A percentile compares a stretch with the other conserved stretches of the same genome.
Conservation (phyloP, 495 filamentous ascomycete species). For the Evernia prunastri region DNA sequence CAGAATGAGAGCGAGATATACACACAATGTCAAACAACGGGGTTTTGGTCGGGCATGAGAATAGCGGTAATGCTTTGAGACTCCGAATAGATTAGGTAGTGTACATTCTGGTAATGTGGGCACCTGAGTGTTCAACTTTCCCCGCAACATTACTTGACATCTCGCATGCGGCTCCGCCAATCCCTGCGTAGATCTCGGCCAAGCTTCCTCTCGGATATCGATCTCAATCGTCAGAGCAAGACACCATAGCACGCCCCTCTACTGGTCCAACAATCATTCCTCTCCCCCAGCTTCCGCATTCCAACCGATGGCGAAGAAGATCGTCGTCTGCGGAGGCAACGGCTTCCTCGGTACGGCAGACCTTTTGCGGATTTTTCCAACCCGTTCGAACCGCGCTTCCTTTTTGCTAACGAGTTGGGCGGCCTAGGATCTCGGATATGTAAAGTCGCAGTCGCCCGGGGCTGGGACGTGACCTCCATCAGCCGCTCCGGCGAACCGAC, state of each 20-base stretch:
- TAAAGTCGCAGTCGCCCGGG: constrained; percentile 70
- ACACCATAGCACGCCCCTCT: too few relatives aligned
- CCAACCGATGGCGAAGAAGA: constrained; percentile 31
- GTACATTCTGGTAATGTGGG: too few relatives aligned
- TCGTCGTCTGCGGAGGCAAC: constrained; percentile 88
- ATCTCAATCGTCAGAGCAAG: too few relatives aligned
- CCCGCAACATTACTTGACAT: background rate
- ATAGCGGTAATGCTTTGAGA: background rate
- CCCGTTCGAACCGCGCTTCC: background rate
- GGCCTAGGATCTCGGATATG: constrained; percentile 73
- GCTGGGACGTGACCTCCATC: constrained; percentile 85
- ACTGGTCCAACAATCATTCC: too few relatives aligned
- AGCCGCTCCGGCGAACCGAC: constrained; percentile 84
- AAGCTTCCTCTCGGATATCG: constrained; percentile 8
- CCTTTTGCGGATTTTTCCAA: constrained; percentile 20
- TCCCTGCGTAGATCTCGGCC: constrained; percentile 15
- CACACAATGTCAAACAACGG: background rate
- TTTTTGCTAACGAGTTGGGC: constrained; percentile 12
- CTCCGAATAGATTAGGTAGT: background rate
- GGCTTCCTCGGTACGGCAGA: constrained; percentile 78
- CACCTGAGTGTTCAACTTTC: background rate
- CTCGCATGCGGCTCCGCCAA: constrained; percentile 7
- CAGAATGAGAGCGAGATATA: background rate
- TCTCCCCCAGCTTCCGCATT: background rate
- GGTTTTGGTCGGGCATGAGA: too few relatives aligned